Conservation (phyloP, 129 eudicot species). For the Flaveria linearis region DNA sequence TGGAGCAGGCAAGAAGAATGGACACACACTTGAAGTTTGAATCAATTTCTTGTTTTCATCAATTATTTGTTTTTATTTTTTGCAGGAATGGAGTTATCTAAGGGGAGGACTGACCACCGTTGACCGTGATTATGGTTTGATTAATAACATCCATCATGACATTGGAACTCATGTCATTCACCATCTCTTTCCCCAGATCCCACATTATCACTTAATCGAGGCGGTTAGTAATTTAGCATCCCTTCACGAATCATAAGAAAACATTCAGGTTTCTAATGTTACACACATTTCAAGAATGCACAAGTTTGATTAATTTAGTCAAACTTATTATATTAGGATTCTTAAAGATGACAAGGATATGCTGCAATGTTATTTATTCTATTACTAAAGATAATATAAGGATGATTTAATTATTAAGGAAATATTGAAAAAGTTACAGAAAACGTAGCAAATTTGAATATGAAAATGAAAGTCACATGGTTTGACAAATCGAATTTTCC, state of each 20-base stretch:
- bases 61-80: neutral
- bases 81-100: constrained; percentile 63
- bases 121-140: constrained; percentile 70
- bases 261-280: neutral
- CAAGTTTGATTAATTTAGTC: neutral
- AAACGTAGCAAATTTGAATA: neutral
- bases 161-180: constrained; percentile 70
- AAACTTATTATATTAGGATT: neutral
- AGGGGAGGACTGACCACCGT: constrained; percentile 63
- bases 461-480: neutral
- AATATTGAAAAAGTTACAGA: constrained; percentile 1
- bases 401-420: neutral
- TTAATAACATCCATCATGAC: constrained; percentile 66
- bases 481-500: constrained; percentile 15
- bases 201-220: constrained; percentile 63
- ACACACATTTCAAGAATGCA: neutral
- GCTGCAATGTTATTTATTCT: neutral
- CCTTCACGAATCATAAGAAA: constrained; percentile 1
- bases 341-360: neutral
- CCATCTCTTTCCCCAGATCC: constrained; percentile 70
- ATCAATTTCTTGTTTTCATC: neutral
- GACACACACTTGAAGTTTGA: neutral
- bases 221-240: constrained; percentile 46
- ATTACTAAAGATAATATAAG: neutral
- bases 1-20: constrained; percentile 1